Base-by-base conservation (phyloP, 331 rosid species). In the Quercus tomentella region DNA sequence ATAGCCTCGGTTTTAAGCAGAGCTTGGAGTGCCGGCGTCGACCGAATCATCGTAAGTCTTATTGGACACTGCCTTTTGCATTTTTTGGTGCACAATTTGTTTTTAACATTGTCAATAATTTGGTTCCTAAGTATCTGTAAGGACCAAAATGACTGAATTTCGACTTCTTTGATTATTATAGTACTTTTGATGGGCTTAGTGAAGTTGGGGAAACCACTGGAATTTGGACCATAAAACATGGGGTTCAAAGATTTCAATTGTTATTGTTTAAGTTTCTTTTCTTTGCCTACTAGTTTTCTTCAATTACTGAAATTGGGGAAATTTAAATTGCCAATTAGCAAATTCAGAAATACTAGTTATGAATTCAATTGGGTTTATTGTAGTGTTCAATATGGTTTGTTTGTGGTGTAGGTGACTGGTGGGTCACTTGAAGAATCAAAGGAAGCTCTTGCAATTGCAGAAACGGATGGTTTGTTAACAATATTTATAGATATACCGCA, bases 341-440 rank as follows among this genome's bases (percentile, higher is more conserved):
- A 33, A 62, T 26, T 62, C 37, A 62, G 69, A 62, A 62, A 62
- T n/a, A 28, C 5, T 62, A 62, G 72, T 20, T 33, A 66, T 66
- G 72, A 18, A 4, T 67, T n/a, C 17, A 37, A 17, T 65, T 65
- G n/a, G 22, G 31, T 65, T 30, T 14, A 33, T 67, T 8, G 6
- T 67, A 20, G 51, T 17, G 17, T 67, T 67, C 51, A 33, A 20
- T 58, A 67, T 52, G 54, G 79, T 73, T 76, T 18, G 41, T 79
- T 80, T 70, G 52, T 84, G 80, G 57, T 87, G 77, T 77, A 94
- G 98, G 97, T 94, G 60, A 91, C 97, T 45, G 99, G 97, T 76
- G 97, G 99, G 49, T 95, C 99, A 21, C 92, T 93, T 23, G 89
- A 93, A 85, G 97, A 95, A 73, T 95, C 99, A 56, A 91, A 86